Evolutionary conservation across 257 asterid species (phyloP).

Genomic region (Lithospermum erythrorhizon): DNA sequence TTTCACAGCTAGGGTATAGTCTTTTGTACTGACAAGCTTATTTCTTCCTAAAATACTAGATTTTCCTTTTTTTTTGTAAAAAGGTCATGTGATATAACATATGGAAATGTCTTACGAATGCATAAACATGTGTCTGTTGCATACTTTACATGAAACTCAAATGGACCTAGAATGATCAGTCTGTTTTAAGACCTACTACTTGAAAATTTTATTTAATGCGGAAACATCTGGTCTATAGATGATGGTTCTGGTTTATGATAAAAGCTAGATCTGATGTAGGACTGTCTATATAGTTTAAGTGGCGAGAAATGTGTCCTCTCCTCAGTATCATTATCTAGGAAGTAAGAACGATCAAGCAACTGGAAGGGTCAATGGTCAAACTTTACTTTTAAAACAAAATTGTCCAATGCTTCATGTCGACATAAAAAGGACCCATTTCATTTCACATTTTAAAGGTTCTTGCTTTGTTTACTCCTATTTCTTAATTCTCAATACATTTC

Average conservation of each 20-base stretch:
- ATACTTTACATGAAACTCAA: background rate
- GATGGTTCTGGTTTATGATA: background rate
- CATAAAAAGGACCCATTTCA: too few species aligned
- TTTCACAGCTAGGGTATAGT: slow-evolving; percentile 91
- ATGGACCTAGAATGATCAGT: background rate
- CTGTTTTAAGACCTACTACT: background rate
- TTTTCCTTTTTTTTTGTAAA: too few species aligned
- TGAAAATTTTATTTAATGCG: background rate
- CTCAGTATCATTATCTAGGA: background rate
- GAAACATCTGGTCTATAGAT: too few species aligned
- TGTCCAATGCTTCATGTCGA: too few species aligned
- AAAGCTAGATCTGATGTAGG: background rate
- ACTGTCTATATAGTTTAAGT: background rate
- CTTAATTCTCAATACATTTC: too few species aligned
- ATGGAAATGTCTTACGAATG: background rate
- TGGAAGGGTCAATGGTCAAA: background rate
- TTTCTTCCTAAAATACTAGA: background rate
- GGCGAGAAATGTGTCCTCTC: background rate
- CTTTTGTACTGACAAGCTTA: background rate
- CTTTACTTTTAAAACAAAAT: too few species aligned
- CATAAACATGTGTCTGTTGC: too few species aligned
- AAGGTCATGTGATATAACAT: background rate
- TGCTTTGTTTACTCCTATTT: too few species aligned
- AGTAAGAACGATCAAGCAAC: background rate
- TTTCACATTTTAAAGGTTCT: too few species aligned